Base-by-base conservation (phyloP, 805 yeast genomes). In the Hanseniaspora mollemarum region DNA sequence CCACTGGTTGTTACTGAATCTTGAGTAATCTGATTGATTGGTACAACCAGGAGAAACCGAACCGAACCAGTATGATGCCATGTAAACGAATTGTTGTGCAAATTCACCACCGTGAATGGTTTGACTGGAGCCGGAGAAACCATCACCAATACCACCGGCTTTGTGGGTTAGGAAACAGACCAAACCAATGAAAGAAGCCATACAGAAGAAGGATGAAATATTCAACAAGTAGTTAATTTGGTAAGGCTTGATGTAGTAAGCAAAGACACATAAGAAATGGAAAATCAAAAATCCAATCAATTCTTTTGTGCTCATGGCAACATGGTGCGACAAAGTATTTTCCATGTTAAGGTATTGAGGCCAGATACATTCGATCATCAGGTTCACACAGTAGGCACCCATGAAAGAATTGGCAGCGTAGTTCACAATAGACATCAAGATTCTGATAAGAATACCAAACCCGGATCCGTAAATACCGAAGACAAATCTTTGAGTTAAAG, bases 381-480 rank as follows among this genome's bases (percentile, higher is more conserved):
- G 58, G 46, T 64, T 66, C 2, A 71, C 51, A 57, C 71, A 64
- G 19, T 67, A 57, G 1, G 73, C 74, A 43, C 77, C 76, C 46
- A 72, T 46, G 68, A 71, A 73, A 6, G 72, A 67, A 51, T 70
- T 65, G 1, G 73, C 67, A 1, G 72, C 78, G 53, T 68, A 74
- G 63, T 71, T 71, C 21, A 76, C 75, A 40, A 75, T 65, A 37
- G 73, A 65, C 56, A 76, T 60, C 37, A 73, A 56, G 9, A 72
- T 66, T 60, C 75, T 62, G 12, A 71, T 65, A 29, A 65, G 39
- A 29, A 72, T 65, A 13, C 75, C 75, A 26, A 71, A 52, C 4
- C 61, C 59, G 1, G 72, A 67, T 10, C 77, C 77, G 49, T 60
- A 63, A 24, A 72, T 67, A 19, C 77, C 78, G 59, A 73, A 74